Conservation (phyloP, 2,329 filamentous ascomycete genomes). For the Proliferodiscus dingleyae region DNA sequence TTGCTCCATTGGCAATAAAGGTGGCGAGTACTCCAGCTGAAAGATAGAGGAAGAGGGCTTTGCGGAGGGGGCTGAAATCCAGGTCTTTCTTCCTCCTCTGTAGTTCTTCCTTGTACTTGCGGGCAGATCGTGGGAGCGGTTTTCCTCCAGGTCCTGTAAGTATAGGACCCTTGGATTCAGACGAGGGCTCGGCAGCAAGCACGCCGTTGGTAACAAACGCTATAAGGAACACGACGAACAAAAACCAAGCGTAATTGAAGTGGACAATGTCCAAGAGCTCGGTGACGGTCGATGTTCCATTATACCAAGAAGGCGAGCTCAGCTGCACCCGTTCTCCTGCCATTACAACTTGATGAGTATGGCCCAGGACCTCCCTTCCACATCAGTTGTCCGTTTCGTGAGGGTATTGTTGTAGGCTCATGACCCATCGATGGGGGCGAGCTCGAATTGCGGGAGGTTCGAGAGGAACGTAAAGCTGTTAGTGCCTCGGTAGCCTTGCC, state of each 20-base stretch:
- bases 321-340: constrained; percentile 23
- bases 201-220: constrained; percentile 60
- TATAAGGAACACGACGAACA: constrained; percentile 59
- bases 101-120: constrained; percentile 39
- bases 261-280: constrained; percentile 28
- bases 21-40: constrained; percentile 66
- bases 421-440: constrained; percentile 24
- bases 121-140: constrained; percentile 57
- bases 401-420: constrained; percentile 25
- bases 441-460: constrained; percentile 13
- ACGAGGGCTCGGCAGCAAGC: constrained; percentile 39
- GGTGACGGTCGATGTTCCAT: constrained; percentile 14
- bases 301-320: constrained; percentile 18
- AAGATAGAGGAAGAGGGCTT: constrained; percentile 70
- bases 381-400: constrained; percentile 25
- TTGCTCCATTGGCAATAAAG: constrained; percentile 69
- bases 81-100: constrained; percentile 37
- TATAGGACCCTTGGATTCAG: constrained; percentile 34
- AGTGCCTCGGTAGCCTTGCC: constrained; percentile 23
- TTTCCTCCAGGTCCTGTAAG: constrained; percentile 80
- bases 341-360: constrained; percentile 28
- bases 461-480: constrained; percentile 16
- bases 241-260: constrained; percentile 55
- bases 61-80: constrained; percentile 60
- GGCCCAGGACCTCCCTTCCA: constrained; percentile 24